Evolutionary conservation across 2,329 filamentous ascomycete species (phyloP).

Genomic region (Rachicladosporium sp.): DNA sequence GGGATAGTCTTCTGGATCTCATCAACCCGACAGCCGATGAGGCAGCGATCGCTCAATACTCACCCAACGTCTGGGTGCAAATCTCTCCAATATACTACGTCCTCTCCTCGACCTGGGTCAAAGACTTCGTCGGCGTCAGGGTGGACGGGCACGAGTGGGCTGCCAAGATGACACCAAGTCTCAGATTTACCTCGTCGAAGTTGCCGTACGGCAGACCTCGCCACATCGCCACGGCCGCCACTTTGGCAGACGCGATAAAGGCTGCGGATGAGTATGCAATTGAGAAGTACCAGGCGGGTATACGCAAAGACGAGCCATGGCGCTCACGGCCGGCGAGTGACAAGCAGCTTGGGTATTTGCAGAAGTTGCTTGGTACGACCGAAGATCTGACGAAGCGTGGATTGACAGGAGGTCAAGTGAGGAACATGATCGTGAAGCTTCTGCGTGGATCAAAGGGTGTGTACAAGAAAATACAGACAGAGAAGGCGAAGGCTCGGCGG

Average conservation of each 20-base stretch:
- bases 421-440: constrained; percentile 85
- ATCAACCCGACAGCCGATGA: constrained; percentile 72
- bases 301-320: constrained; percentile 56
- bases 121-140: constrained; percentile 48
- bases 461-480: constrained; percentile 30
- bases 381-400: constrained; percentile 42
- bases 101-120: constrained; percentile 44
- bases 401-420: constrained; percentile 67
- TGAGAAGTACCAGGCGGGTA: constrained; percentile 31
- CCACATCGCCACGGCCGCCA: constrained; percentile 50
- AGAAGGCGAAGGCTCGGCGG: constrained; percentile 25
- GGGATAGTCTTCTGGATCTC: constrained; percentile 82
- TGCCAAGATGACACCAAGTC: constrained; percentile 31
- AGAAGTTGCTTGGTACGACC: constrained; percentile 47
- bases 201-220: constrained; percentile 57
- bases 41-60: constrained; percentile 63
- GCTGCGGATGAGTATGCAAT: constrained; percentile 58
- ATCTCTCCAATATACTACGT: constrained; percentile 59
- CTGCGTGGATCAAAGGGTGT: constrained; percentile 65
- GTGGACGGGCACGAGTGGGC: constrained; percentile 24
- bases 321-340: constrained; percentile 49
- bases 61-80: constrained; percentile 70
- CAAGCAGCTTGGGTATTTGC: constrained; percentile 55
- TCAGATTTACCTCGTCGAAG: constrained; percentile 25
- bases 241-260: constrained; percentile 64